Conservation (phyloP, 139 green algal species). For the Tetradesmus lagerheimii region DNA sequence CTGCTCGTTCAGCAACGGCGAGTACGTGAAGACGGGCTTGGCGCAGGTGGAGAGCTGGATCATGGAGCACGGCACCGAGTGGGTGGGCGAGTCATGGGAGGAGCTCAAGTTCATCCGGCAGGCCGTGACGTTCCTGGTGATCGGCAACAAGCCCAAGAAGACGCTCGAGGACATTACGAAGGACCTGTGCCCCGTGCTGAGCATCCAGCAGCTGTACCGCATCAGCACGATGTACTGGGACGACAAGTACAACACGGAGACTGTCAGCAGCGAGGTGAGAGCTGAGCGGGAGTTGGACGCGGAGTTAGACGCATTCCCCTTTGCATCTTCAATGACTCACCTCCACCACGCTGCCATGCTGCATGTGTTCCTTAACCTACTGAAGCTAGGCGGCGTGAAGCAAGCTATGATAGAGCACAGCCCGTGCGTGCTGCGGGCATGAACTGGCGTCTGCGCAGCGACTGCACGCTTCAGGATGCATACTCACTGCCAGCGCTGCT, state of each 20-base stretch:
- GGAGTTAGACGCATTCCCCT: too few species aligned
- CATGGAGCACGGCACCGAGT: conserved; percentile 77
- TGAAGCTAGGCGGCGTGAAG: conserved; percentile 91
- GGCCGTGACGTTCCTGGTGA: conserved; percentile 97
- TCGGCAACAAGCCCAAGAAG: conserved; percentile 99
- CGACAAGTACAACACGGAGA: conserved; percentile 98
- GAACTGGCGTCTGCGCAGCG: too few species aligned
- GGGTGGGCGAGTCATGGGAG: conserved; percentile 91
- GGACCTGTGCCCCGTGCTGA: conserved; percentile 96
- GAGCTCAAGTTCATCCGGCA: conserved; percentile 96
- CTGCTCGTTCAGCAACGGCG: conserved; percentile 99
- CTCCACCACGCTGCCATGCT: too few species aligned
- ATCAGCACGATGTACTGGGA: conserved; percentile 99
- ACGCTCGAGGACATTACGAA: conserved; percentile 95
- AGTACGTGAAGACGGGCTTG: conserved; percentile 98
- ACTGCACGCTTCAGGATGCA: too few species aligned
- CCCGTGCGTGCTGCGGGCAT: too few species aligned
- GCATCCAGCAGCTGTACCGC: conserved; percentile 97
- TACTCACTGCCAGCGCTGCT: too few species aligned
- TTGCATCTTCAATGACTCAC: too few species aligned
- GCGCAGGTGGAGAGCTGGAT: conserved; percentile 97
- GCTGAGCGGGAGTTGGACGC: not conserved
- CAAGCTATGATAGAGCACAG: conserved; percentile 88
- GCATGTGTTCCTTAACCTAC: too few species aligned
- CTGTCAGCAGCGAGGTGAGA: conserved; percentile 69